phyloP scores from a whole-genome alignment of 148 eudicot species.

The Chenopodium suecicum region DNA sequence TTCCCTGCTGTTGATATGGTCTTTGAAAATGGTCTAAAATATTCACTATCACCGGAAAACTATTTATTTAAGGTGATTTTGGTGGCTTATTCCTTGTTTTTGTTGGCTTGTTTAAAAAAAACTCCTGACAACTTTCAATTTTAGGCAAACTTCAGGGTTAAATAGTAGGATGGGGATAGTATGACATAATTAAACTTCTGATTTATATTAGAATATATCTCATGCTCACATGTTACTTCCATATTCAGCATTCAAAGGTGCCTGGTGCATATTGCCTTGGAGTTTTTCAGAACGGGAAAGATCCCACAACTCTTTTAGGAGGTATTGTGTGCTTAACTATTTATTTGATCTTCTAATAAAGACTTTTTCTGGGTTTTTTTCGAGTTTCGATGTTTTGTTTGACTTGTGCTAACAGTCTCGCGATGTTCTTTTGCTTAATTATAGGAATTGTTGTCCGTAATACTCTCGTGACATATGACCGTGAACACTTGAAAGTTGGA shows the following conservation, averaged over 20 bases:
- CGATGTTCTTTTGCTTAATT: conserved; percentile 4
- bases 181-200: background rate
- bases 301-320: conserved; percentile 91
- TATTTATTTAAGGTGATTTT: conserved; percentile 75
- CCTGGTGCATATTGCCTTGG: conserved; percentile 93
- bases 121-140: background rate
- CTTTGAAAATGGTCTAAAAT: conserved; percentile 65
- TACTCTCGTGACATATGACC: conserved; percentile 91
- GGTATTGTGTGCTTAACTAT: conserved; percentile 44
- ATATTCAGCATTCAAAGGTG: conserved; percentile 74
- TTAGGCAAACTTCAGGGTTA: background rate
- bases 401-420: background rate
- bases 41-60: conserved; percentile 83
- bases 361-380: background rate
- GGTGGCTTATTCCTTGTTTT: too few species aligned
- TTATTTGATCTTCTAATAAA: background rate
- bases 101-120: background rate
- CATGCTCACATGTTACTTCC: conserved; percentile 9
- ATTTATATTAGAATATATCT: background rate
- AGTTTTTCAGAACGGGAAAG: conserved; percentile 82
- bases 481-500: conserved; percentile 75
- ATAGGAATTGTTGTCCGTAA: conserved; percentile 87
- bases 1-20: conserved; percentile 91
- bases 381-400: background rate
- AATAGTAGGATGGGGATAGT: background rate